Conservation (phyloP, 345 rosid species). For the Brassica cretica region DNA sequence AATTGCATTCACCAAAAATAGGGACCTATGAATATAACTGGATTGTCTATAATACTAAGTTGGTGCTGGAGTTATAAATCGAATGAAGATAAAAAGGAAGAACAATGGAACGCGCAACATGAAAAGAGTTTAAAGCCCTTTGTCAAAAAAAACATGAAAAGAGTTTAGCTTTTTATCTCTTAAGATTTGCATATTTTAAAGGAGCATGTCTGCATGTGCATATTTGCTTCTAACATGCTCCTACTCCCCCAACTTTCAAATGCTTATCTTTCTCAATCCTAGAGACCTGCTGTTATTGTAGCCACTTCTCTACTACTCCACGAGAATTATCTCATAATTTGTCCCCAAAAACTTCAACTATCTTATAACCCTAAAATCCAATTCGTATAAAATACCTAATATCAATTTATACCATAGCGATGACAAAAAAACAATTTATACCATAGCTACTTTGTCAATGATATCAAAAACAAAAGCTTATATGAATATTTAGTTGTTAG, state of each 20-base stretch:
- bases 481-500: neutral
- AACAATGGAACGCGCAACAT: constrained; percentile 34
- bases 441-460: neutral
- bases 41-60: constrained; percentile 9
- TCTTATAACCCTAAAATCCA: neutral
- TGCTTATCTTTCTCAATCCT: constrained; percentile 6
- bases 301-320: neutral
- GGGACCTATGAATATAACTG: neutral
- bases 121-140: constrained; percentile 9
- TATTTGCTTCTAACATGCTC: constrained; percentile 37
- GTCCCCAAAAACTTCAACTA: neutral
- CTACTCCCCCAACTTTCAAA: constrained; percentile 16
- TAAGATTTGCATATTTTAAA: constrained; percentile 5
- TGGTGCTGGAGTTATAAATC: neutral
- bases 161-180: constrained; percentile 23
- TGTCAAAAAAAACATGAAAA: constrained; percentile 14
- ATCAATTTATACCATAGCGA: neutral
- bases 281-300: neutral
- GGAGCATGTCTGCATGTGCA: constrained; percentile 43
- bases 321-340: neutral
- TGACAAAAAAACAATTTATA: neutral
- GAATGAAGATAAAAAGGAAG: constrained; percentile 3
- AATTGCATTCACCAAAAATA: neutral
- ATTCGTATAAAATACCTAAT: neutral
- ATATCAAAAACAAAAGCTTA: neutral